Evolutionary conservation across 805 yeast species (phyloP), one percentile per base, ranked within the genome.

Genomic region (Kodamaea nitidulidarum): DNA sequence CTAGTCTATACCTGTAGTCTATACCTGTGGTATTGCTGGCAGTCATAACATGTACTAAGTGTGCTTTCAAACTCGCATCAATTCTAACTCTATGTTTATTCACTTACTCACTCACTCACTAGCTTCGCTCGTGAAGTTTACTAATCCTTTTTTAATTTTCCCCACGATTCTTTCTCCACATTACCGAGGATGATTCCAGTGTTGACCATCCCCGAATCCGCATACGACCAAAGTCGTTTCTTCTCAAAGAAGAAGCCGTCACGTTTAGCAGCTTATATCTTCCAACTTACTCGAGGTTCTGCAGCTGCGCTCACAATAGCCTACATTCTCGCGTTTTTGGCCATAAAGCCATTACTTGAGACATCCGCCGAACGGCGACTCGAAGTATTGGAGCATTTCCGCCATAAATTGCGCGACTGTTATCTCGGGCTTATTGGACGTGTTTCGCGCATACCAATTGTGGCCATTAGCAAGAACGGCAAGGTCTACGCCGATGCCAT

Each of bases 191-290:
- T 53, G 30, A 58, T 67, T 8, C 70, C 70, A 1, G 45, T 57
- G 16, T 50, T 67, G 20, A 63, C 72, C 3, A 64, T 68, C 1
- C 71, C 73, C 3, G 73, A 68, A 40, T 35, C 65, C 2, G 64
- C 73, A 0, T 68, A 57, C 44, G 67, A 68, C 38, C 55, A 65
- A 3, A 46, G 48, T 12, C 44, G 51, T 4, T 64, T 56, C 36
- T 26, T 37, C 12, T 33, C 45, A 12, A 16, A 33, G 16, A 46
- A 51, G 9, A 43, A 54, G 8, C 44, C 44, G 26, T 58, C 68
- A 10, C 47, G 47, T n/a, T 43, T 57, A 18, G 29, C 56, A 10
- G 44, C 39, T 27, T 68, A 55, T 40, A 35, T 68, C 10, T 38
- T 67, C 15, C 49, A 43, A 26, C 53, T 68, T 17, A 60, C 68